Base-by-base conservation (phyloP, 2,329 filamentous ascomycete species). In the Lasiodiplodia hormozganensis region DNA sequence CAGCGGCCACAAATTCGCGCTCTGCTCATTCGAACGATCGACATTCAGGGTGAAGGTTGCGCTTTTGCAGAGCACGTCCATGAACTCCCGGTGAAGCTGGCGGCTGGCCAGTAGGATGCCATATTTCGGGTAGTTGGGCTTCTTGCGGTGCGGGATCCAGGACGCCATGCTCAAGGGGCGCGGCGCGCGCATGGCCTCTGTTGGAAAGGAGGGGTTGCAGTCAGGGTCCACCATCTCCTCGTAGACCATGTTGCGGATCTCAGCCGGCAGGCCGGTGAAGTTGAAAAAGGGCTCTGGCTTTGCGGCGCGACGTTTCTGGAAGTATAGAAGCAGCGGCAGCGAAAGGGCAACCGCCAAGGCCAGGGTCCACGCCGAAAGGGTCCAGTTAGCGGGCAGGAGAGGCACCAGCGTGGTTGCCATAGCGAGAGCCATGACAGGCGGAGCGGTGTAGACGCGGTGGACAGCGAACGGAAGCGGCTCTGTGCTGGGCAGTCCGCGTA, bases 21-120 rank as follows among this genome's bases (percentile, higher is more conserved):
- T 58, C 65, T 34, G 67, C 70, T 77, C 77, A 68, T 79, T 80
- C 23, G 73, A 62, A 0, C 76, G 73, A 11, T 75, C 75, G 34
- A 80, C 73, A 38, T 71, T 75, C 43, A 80, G 73, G 28, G 74
- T 71, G 69, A 79, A 78, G 3, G 71, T 76, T 1, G 69, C 57
- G 21, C 73, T 73, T 60, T 76, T 79, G 71, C 74, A 76, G 43
- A 78, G 62, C 47, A 78, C 67, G 40, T 77, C 74, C 71, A 75
- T 78, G 71, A 75, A 80, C 65, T 80, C 78, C 4, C 53, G 47
- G 58, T 79, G 70, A 18, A 79, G 69, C 65, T 79, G 78, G 57
- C 75, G 76, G 70, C 73, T 78, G 34, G 72, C 73, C 5, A 79
- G 71, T 64, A 79, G 71, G 8, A 68, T 64, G 47, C 49, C 66